Base-by-base conservation (phyloP, 2,329 filamentous ascomycete species). In the Aspergillus fijiensis region DNA sequence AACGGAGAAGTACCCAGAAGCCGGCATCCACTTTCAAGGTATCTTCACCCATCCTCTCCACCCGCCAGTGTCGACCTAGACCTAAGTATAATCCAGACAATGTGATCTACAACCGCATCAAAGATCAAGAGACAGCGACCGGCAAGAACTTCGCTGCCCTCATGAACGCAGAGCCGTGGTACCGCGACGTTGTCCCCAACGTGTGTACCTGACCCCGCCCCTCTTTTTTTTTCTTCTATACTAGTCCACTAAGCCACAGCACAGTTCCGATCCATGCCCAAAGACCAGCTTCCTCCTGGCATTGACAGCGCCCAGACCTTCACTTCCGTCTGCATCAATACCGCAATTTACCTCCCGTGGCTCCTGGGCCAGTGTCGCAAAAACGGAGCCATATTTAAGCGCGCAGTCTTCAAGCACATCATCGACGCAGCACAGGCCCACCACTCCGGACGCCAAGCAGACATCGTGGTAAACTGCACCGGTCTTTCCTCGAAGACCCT, bases 291-390 rank as follows among this genome's bases (percentile, higher is more conserved):
- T 1, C 84, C 86, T 0, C 66, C 77, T 0, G 89, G 84, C n/a
- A 84, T 87, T 57, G 87, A 91, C 60, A 88, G 87, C 4, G 91
- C 87, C 27, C 89, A 85, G 51, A 80, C 83, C 59, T 96, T 94
- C 75, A 91, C 85, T 5, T 92, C 89, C 0, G 87, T 96, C 49
- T 96, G 92, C 77, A 92, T 96, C 72, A 96, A 97, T 76, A 90
- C 90, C 0, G 86, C 89, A 54, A 78, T 96, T 59, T 96, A 96
- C 76, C 85, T 96, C 4, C 86, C 90, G 3, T 96, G 89, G 85
- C 86, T 96, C 0, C 79, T 89, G 0, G 88, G 89, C 0, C 88
- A 94, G 77, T 95, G 91, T 73, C 81, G 89, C 27, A 85, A 85
- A 66, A 84, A 86, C 57, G 89, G 90, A 21, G 89, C 90, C 10